Base-by-base conservation (phyloP, 2,329 filamentous ascomycete species). In the Xylaria hypoxylon region DNA sequence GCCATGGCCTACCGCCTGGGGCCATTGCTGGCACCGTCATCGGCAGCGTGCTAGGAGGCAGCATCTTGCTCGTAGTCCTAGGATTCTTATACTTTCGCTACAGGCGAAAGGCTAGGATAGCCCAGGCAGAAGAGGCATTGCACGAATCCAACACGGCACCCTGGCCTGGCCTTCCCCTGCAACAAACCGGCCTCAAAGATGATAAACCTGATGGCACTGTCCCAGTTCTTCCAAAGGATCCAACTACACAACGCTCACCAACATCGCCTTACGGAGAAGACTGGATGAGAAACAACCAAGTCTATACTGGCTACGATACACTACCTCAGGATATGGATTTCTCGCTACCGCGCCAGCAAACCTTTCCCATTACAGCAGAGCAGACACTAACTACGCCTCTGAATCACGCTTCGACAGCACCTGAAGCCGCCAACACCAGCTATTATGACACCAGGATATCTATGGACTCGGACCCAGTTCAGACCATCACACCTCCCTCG, bases 361-460 rank as follows among this genome's bases (percentile, higher is more conserved):
- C 71, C 40, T 71, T 70, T 57, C 67, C 74, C 33, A 51, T 59
- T 26, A 57, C 67, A 38, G 65, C 69, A 60, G 71, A 68, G 51
- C 65, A 59, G 45, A 52, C 59, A n/a, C n/a, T 63, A 44, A 66
- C 62, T 38, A 62, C 62, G 31, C 65, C 73, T 52, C 61, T 67
- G 24, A 61, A 70, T 17, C 67, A 71, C 71, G 71, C 62, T 50
- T 66, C 68, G 11, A 66, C 71, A 26, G 70, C 62, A 47, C 70
- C 71, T 22, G 72, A 71, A 51, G 76, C 76, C 59, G 77, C 77
- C 40, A 77, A 77, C 64, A 71, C 70, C 24, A 76, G 73, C 64
- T 78, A 78, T 68, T 78, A 78, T 66, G 76, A 78, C 68, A 70
- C 70, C 38, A 72, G 71, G 35, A 75, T 78, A 63, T 74, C 75